Conservation (phyloP, 2,329 filamentous ascomycete species). For the Myriangium duriaei region DNA sequence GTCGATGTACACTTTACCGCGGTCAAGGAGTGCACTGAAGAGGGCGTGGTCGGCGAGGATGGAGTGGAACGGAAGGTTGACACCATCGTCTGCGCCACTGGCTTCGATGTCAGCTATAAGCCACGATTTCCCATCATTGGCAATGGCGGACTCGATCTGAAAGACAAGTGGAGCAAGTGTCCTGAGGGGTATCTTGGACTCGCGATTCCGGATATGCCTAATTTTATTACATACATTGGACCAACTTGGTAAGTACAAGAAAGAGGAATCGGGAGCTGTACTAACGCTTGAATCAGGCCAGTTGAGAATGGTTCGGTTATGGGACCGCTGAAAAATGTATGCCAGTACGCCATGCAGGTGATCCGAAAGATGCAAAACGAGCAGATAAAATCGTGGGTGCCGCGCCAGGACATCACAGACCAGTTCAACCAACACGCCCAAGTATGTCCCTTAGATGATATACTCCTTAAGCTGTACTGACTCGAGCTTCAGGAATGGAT, state of each 20-base stretch:
- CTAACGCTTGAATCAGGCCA: conserved; percentile 20
- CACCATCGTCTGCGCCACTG: conserved; percentile 34
- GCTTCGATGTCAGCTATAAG: conserved; percentile 32
- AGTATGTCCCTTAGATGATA: conserved; percentile 9
- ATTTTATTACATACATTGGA: conserved; percentile 30
- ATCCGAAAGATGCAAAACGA: conserved; percentile 37
- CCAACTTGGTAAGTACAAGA: conserved; percentile 22
- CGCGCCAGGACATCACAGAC: conserved; percentile 30
- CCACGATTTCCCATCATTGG: conserved; percentile 34
- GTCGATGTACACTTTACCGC: conserved; percentile 39
- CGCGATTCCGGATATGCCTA: conserved; percentile 31
- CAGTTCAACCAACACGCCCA: conserved; percentile 31
- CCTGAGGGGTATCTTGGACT: conserved; percentile 32
- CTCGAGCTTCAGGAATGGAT: conserved; percentile 30
- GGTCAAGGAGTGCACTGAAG: conserved; percentile 33
- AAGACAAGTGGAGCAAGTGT: conserved; percentile 28
- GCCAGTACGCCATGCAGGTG: conserved; percentile 29
- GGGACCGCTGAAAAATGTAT: conserved; percentile 27
- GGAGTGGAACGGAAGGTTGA: conserved; percentile 30
- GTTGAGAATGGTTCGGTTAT: conserved; percentile 36
- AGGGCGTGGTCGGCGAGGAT: conserved; percentile 33
- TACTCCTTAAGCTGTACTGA: neutral
- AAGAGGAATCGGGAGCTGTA: neutral
- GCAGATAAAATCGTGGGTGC: conserved; percentile 30
- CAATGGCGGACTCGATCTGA: conserved; percentile 27